These are phyloP conservation scores for Nannochloris sp. DNA, from an alignment of 139 green algal genomes.

Conservation along the genomic window DNA sequence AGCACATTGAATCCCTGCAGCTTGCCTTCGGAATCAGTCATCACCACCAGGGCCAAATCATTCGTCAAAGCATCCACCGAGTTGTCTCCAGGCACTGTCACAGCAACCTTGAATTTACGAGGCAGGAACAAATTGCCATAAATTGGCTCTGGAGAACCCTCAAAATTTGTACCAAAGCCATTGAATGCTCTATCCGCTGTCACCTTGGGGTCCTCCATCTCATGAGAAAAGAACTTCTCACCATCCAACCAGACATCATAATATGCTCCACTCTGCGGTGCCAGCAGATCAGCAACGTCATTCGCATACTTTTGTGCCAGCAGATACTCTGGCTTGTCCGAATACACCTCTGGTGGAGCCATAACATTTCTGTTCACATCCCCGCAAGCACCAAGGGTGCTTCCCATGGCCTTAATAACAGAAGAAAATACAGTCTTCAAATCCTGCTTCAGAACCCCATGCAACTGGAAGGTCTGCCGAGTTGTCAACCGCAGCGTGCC, in stretches of 20 bases:
- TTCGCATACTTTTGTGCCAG: conserved; percentile 40
- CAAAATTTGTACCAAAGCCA: conserved; percentile 92
- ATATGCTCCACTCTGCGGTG: conserved; percentile 91
- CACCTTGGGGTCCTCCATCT: conserved; percentile 84
- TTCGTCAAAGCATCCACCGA: conserved; percentile 96
- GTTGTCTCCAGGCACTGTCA: conserved; percentile 89
- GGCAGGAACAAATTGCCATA: conserved; percentile 94
- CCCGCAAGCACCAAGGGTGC: conserved; percentile 90
- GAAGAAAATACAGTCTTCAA: conserved; percentile 94
- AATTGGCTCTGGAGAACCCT: conserved; percentile 88
- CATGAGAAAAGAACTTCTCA: conserved; percentile 89
- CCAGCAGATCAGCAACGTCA: conserved; percentile 73
- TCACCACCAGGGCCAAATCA: conserved; percentile 85
- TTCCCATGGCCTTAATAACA: conserved; percentile 98
- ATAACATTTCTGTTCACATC: conserved; percentile 97
- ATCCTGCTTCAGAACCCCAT: conserved; percentile 96
- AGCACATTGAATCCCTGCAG: conserved; percentile 89
- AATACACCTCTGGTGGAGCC: conserved; percentile 65
- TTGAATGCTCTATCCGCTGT: conserved; percentile 80
- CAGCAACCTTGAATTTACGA: conserved; percentile 95
- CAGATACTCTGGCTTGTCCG: conserved; percentile 77
- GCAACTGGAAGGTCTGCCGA: conserved; percentile 96
- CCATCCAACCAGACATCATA: conserved; percentile 99
- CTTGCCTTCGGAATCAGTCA: conserved; percentile 58
- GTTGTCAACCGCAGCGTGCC: conserved; percentile 96